Evolutionary conservation across 179 eudicot genomes (phyloP).

Genomic region (Amaranthus tricolor): DNA sequence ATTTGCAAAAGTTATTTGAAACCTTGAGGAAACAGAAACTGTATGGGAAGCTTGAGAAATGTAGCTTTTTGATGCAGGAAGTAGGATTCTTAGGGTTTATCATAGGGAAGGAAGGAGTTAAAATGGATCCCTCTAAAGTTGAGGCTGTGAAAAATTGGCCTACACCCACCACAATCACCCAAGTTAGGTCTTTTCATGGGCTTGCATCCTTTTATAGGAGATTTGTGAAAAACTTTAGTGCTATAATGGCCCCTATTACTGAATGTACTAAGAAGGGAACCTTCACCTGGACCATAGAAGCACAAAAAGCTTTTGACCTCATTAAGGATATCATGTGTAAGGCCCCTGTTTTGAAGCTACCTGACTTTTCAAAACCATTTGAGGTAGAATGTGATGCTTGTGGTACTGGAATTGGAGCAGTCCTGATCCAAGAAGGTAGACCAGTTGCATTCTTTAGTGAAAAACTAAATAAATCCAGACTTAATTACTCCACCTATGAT

Average conservation of each 20-base stretch:
- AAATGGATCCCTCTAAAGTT: too few species aligned
- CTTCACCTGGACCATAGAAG: background rate
- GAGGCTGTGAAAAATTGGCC: background rate
- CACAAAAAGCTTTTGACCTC: background rate
- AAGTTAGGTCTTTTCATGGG: slow-evolving; percentile 2
- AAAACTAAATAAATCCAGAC: background rate
- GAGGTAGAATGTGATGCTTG: background rate
- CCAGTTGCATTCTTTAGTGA: background rate
- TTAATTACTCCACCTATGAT: background rate
- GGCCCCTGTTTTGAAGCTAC: background rate
- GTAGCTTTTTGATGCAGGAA: too few species aligned
- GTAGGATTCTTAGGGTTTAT: too few species aligned
- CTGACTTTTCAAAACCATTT: background rate
- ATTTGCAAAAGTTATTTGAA: too few species aligned
- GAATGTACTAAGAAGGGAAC: background rate
- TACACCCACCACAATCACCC: background rate
- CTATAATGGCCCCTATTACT: background rate
- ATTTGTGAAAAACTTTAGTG: background rate
- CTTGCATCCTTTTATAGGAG: slow-evolving; percentile 7
- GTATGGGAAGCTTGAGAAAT: too few species aligned
- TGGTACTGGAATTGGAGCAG: background rate
- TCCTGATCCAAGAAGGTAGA: background rate
- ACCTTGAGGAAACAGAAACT: too few species aligned
- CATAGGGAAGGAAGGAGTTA: too few species aligned
- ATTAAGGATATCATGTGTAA: too few species aligned